Evolutionary conservation across 2,329 filamentous ascomycete genomes (phyloP), one percentile per base, ranked within the genome.

Genomic region (Periconia sp.): DNA sequence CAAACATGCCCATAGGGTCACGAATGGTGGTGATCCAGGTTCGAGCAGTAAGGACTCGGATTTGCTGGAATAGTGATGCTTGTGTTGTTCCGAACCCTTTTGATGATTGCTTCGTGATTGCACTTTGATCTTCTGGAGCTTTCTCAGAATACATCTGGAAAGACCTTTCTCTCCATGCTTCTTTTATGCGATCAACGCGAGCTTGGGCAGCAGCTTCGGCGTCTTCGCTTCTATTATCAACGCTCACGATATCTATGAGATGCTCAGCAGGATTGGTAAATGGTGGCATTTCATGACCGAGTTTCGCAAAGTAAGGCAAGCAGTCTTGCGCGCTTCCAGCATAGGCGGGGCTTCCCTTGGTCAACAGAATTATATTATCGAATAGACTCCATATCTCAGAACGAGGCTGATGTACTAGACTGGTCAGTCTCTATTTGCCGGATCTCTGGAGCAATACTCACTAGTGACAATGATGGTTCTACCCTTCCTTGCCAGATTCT

Each of bases 221-320:
- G 53, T 88, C 84, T 0, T 81, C 77, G 0, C 82, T 85, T 4
- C 88, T 80, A 56, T 84, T 89, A 58, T 92, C 88, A 9, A 90
- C 75, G 5, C 88, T 87, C 1, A 87, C 84, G 22, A 88, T 75
- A 52, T 92, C 88, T 41, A 92, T 86, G 36, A 90, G 67, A 59
- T 85, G 87, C 53, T 92, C 88, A 2, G 88, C 88, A 0, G 88
- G 88, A 54, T 92, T 92, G 32, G 89, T 86, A 55, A 89, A 90
- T 0, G 82, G 73, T 0, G 86, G 87, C 31, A 89, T 70, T 10
- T 79, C 71, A 50, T 85, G 79, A 0, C 84, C 86, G 9, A 80
- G 70, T 3, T 65, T 57, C 8, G 78, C 76, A 52, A 92, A 90
- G 75, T 88, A 86, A 0, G 79, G 69, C 4, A 88, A 63, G 35